Conservation (phyloP, 441 rosid genomes). For the Sinapis alba region DNA sequence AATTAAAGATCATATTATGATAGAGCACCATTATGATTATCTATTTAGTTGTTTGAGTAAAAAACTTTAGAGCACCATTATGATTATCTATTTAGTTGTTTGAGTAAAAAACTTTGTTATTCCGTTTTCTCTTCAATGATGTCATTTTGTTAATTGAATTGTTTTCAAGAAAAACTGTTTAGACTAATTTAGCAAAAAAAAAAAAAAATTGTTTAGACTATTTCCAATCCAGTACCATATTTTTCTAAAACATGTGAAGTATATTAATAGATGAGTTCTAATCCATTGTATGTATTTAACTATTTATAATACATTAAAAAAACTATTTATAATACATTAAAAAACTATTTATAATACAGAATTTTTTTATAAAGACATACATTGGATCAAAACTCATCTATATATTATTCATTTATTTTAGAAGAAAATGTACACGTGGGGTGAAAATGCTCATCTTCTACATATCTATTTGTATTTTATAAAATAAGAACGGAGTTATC, state of each 20-base stretch:
- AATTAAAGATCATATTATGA: not conserved
- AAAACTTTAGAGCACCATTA: not conserved
- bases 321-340: too few species aligned
- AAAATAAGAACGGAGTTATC: not conserved
- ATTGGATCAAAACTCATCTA: not conserved
- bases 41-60: not conserved
- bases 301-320: too few species aligned
- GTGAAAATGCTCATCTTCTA: not conserved
- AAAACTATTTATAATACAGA: too few species aligned
- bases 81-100: not conserved
- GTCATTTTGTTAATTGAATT: not conserved
- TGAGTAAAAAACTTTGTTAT: not conserved
- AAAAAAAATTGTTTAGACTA: not conserved
- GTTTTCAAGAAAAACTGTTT: not conserved
- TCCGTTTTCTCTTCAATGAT: not conserved
- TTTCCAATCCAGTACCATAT: not conserved
- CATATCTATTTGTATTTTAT: not conserved
- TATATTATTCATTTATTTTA: not conserved
- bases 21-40: not conserved
- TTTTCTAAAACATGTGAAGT: not conserved
- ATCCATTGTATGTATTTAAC: not conserved
- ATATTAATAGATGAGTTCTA: not conserved
- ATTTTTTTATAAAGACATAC: not conserved
- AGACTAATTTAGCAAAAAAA: too few species aligned
- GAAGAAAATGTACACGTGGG: not conserved